phyloP scores from a whole-genome alignment of 306 rosid species.

The Prunus armeniaca region DNA sequence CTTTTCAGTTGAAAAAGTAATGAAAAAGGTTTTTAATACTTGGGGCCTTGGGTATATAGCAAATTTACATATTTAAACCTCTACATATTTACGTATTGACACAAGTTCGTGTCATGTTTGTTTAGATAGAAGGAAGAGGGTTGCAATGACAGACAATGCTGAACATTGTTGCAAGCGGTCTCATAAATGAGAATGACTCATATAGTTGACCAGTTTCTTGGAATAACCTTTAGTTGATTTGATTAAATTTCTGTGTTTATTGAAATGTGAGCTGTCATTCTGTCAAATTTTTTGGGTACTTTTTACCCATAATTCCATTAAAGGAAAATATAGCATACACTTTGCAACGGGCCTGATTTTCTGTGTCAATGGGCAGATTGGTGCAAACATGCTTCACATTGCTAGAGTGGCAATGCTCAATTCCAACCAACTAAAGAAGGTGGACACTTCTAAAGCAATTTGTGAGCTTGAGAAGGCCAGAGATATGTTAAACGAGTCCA shows the following conservation, averaged over 20 bases:
- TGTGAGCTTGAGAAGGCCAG: conserved; percentile 61
- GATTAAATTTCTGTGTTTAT: not conserved
- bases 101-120: not conserved
- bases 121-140: not conserved
- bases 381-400: conserved; percentile 73
- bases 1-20: not conserved
- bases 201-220: not conserved
- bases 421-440: conserved; percentile 34
- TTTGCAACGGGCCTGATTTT: not conserved
- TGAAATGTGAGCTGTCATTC: not conserved
- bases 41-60: too few relatives aligned
- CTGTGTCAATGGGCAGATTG: conserved; percentile 49
- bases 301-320: not conserved
- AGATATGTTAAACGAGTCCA: conserved; percentile 47
- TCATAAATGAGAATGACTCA: not conserved
- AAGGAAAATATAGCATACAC: not conserved
- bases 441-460: conserved; percentile 43
- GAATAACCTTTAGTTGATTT: not conserved
- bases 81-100: not conserved
- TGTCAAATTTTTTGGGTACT: not conserved
- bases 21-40: too few relatives aligned
- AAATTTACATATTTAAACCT: not conserved
- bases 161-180: not conserved
- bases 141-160: too few relatives aligned
- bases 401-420: conserved; percentile 62